These are phyloP conservation scores for Ganoderma lingzhi DNA, from an alignment of 1,284 basidiomycete genomes.

Conservation along the genomic window DNA sequence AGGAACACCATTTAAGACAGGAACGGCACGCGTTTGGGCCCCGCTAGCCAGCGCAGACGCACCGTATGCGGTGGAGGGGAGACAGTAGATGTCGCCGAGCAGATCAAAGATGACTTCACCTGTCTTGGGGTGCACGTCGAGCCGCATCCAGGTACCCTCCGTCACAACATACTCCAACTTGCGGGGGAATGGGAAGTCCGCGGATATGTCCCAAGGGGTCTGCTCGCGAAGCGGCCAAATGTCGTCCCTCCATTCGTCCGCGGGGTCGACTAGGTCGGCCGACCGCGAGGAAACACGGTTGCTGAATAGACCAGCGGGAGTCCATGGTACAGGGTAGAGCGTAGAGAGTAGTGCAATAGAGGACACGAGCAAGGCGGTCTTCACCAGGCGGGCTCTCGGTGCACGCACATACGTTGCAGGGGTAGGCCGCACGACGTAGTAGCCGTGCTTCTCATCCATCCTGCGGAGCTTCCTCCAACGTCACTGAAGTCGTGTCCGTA, in stretches of 20 bases:
- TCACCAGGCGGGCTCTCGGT: constrained; percentile 23
- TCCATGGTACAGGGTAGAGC: constrained; percentile 27
- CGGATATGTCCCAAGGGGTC: constrained; percentile 79
- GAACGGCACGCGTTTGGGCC: constrained; percentile 49
- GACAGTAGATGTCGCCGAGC: constrained; percentile 76
- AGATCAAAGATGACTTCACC: constrained; percentile 81
- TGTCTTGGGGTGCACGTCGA: constrained; percentile 71
- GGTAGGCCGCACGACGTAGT: background rate
- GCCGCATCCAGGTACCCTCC: constrained; percentile 77
- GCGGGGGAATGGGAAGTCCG: constrained; percentile 75
- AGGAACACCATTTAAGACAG: constrained; percentile 66
- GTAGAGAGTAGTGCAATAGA: constrained; percentile 32
- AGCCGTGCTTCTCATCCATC: constrained; percentile 12
- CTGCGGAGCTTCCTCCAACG: constrained; percentile 4
- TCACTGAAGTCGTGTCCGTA: background rate
- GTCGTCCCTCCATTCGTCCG: constrained; percentile 63
- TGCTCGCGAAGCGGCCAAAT: constrained; percentile 70
- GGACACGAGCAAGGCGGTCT: constrained; percentile 27
- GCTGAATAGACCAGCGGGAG: constrained; percentile 14
- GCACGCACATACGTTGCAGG: constrained; percentile 7
- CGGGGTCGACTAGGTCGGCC: constrained; percentile 20
- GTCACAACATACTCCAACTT: constrained; percentile 68
- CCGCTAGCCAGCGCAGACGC: constrained; percentile 32
- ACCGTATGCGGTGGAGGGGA: constrained; percentile 54
- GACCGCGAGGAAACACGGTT: background rate